Evolutionary conservation across 305 asterid species (phyloP), one percentile per base, ranked within the genome.

Genomic region (Fraxinus xanthoxyloides): DNA sequence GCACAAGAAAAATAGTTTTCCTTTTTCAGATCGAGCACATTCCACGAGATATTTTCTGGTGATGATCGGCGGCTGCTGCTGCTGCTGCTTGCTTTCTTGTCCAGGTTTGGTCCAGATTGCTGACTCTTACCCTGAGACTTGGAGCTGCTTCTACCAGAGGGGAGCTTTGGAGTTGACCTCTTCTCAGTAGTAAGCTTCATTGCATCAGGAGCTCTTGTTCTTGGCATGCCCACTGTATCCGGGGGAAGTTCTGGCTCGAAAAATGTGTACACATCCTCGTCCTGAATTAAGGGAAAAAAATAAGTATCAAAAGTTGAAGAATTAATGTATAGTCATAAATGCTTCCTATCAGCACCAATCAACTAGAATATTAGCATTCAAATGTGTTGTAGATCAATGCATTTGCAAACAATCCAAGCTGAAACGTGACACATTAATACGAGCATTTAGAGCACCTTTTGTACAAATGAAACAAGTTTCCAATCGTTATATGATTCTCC

Each of bases 1-100:
- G 98, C 85, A 84, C 97, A 94, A 28, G 99, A 96, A 86, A 93
- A 96, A 84, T 96, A 96, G 84, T 96, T 96, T 69, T 93, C 99
- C 89, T 91, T 92, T 77, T 96, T 94, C 48, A 96, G 93, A 87
- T 96, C 99, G 4, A 96, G 94, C 86, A 96, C 98, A 72, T 90
- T 92, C 98, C 98, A 95, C 0, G 97, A 86, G 31, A 85, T 83
- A 46, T 86, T 87, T 84, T 90, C 95, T 2, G 93, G 85, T 12
- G 93, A 78, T 56, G 93, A 43, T 7, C 89, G 89, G 69, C 87
- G 84, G 80, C 65, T 17, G 63, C 85, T 79, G 78, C 80, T 43
- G 54, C 54, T 40, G 15, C 48, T 81, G 74, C 77, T 21, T 1
- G 85, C 87, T 85, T 88, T 89, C 89, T 81, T 89, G 56, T 92